Percentiles rank a stretch among this genome's conserved stretches.
phyloP scores from a whole-genome alignment of 768 basidiomycete genomes.

The Amylocystis lapponica region DNA sequence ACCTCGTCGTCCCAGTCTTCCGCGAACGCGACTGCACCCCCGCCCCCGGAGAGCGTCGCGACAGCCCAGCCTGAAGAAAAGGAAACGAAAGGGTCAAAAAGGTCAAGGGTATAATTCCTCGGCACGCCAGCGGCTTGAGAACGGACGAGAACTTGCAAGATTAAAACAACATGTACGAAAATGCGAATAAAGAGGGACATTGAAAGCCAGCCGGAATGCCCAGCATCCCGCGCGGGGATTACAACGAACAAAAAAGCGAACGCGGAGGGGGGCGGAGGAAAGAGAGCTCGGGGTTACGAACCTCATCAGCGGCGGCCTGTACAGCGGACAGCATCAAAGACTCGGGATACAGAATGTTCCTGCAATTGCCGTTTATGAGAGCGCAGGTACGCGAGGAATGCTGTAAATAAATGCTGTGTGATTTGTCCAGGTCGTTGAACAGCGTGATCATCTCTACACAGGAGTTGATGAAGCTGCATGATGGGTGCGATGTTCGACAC shows the following conservation, averaged over 20 bases:
- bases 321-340: no score
- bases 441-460: no score
- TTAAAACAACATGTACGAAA: no score
- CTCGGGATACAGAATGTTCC: no score
- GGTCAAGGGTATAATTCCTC: constrained; percentile 14
- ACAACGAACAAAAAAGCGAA: not conserved
- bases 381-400: no score
- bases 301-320: no score
- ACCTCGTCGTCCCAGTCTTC: constrained; percentile 16
- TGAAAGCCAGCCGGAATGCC: constrained; percentile 7
- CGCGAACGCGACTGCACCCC: constrained; percentile 10
- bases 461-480: no score
- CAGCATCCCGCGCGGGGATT: constrained; percentile 15
- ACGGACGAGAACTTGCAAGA: constrained; percentile 1
- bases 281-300: no score
- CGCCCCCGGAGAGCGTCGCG: constrained; percentile 4
- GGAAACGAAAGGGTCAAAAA: constrained; percentile 10
- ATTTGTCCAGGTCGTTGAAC: no score
- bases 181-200: constrained; percentile 8
- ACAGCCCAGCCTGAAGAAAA: constrained; percentile 20
- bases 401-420: no score
- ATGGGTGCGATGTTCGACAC: no score
- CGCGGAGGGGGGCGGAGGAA: constrained; percentile 3
- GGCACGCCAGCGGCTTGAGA: constrained; percentile 7
- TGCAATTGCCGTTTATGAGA: no score